Evolutionary conservation across 2,329 filamentous ascomycete species (phyloP).

Genomic region (Phoma sp.): DNA sequence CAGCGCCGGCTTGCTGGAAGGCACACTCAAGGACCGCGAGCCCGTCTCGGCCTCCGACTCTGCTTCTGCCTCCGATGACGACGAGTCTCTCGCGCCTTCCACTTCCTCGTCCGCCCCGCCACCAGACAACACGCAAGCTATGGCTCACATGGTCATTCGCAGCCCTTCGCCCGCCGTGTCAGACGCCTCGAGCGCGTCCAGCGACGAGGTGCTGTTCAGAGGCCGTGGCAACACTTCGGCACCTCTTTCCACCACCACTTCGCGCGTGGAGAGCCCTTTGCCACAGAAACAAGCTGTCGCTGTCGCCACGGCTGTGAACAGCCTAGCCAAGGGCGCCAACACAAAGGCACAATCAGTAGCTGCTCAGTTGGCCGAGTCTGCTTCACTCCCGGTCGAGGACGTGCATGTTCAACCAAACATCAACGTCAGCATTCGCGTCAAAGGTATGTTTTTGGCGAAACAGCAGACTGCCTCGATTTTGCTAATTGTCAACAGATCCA

Average conservation of each 20-base stretch:
- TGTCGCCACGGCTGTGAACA: not conserved
- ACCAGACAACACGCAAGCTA: slow-evolving; percentile 31
- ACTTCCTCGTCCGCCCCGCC: slow-evolving; percentile 20
- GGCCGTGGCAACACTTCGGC: slow-evolving; percentile 32
- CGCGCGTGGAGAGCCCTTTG: slow-evolving; percentile 11
- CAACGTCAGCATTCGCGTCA: slow-evolving; percentile 18
- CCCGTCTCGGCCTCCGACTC: slow-evolving; percentile 6
- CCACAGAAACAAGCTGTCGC: slow-evolving; percentile 3
- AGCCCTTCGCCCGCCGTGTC: slow-evolving; percentile 45
- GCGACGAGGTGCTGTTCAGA: slow-evolving; percentile 67
- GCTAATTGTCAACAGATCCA: slow-evolving; percentile 2
- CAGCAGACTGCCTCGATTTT: not conserved
- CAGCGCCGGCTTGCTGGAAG: slow-evolving; percentile 59
- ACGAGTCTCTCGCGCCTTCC: slow-evolving; percentile 22
- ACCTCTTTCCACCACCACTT: slow-evolving; percentile 4
- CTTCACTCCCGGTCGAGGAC: slow-evolving; percentile 3
- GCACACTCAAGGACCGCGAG: slow-evolving; percentile 44
- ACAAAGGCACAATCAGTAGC: slow-evolving; percentile 3
- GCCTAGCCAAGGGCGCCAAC: not conserved
- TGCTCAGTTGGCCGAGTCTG: slow-evolving; percentile 4
- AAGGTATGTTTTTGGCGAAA: not conserved
- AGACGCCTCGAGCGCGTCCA: slow-evolving; percentile 25
- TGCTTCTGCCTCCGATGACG: slow-evolving; percentile 17
- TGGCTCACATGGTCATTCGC: slow-evolving; percentile 45
- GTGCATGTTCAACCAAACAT: slow-evolving; percentile 10